Percentiles rank a stretch among this genome's conserved stretches.
Evolutionary conservation across 768 basidiomycete species (phyloP).

Genomic region (Pleurotus eryngii): DNA sequence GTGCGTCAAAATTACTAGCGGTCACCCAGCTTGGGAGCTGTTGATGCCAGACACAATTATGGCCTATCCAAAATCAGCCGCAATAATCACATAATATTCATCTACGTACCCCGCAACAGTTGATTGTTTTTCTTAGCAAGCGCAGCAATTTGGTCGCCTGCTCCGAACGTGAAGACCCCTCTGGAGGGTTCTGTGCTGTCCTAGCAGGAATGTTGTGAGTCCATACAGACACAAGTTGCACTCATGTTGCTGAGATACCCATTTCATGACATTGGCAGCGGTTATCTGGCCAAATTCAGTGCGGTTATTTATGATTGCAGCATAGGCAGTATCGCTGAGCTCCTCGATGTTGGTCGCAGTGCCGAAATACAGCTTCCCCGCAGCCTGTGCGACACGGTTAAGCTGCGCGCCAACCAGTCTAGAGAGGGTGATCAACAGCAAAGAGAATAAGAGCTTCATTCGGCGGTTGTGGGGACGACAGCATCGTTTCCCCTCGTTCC

Average conservation of each 20-base stretch:
- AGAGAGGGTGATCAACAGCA: background rate
- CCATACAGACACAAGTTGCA: too few species aligned
- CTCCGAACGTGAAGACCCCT: conserved; percentile 42
- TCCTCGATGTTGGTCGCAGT: conserved; percentile 42
- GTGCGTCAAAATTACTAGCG: conserved; percentile 37
- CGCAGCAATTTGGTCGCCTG: conserved; percentile 40
- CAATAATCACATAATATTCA: background rate
- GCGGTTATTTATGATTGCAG: conserved; percentile 33
- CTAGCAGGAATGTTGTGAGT: conserved; percentile 19
- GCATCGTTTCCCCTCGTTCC: too few species aligned
- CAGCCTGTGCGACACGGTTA: conserved; percentile 33
- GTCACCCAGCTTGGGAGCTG: conserved; percentile 53
- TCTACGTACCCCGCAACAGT: conserved; percentile 36
- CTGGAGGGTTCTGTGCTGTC: conserved; percentile 50
- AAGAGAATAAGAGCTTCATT: background rate
- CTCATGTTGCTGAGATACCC: conserved; percentile 29
- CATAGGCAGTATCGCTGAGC: conserved; percentile 39
- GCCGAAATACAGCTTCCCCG: conserved; percentile 47
- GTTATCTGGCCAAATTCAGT: conserved; percentile 44
- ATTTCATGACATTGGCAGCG: conserved; percentile 55
- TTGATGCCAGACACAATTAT: conserved; percentile 49
- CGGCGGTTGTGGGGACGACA: background rate
- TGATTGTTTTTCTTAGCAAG: conserved; percentile 44
- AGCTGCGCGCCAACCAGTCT: conserved; percentile 7
- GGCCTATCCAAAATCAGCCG: conserved; percentile 23